Evolutionary conservation across 2,329 filamentous ascomycete genomes (phyloP).

Genomic region (Aurifilum marmelostoma): DNA sequence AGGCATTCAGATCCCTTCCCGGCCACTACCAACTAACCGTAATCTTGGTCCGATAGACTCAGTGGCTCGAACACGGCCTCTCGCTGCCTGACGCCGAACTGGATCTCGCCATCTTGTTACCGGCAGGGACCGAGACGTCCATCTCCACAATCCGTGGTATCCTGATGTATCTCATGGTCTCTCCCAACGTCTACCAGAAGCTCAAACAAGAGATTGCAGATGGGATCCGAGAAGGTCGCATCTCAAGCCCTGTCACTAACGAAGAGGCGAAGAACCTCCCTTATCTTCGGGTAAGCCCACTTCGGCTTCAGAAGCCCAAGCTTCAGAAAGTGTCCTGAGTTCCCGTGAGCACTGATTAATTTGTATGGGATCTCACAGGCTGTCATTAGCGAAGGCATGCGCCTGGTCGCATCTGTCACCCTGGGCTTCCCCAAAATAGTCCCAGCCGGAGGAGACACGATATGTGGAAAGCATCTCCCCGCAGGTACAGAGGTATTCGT

Average conservation of each 20-base stretch:
- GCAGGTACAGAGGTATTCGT: slow-evolving; percentile 40
- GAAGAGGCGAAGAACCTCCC: slow-evolving; percentile 35
- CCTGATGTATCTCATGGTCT: slow-evolving; percentile 49
- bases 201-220: slow-evolving; percentile 40
- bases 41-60: not conserved
- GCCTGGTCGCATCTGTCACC: slow-evolving; percentile 38
- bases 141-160: slow-evolving; percentile 50
- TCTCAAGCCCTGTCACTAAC: slow-evolving; percentile 34
- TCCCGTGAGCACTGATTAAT: no score
- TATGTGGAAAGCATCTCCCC: slow-evolving; percentile 38
- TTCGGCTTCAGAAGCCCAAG: not conserved
- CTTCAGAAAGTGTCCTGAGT: no score
- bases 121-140: slow-evolving; percentile 55
- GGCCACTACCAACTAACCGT: not conserved
- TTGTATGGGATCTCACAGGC: slow-evolving; percentile 27
- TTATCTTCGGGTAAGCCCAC: slow-evolving; percentile 34
- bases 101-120: slow-evolving; percentile 27
- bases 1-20: not conserved
- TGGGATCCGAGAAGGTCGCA: slow-evolving; percentile 46
- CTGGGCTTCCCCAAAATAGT: slow-evolving; percentile 33
- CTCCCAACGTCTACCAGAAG: slow-evolving; percentile 44
- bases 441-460: slow-evolving; percentile 35
- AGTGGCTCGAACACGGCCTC: slow-evolving; percentile 20
- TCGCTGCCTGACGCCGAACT: not conserved
- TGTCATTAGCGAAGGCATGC: slow-evolving; percentile 41